Conservation (phyloP, 2,329 filamentous ascomycete genomes). For the Cladobotryum mycophilum region DNA sequence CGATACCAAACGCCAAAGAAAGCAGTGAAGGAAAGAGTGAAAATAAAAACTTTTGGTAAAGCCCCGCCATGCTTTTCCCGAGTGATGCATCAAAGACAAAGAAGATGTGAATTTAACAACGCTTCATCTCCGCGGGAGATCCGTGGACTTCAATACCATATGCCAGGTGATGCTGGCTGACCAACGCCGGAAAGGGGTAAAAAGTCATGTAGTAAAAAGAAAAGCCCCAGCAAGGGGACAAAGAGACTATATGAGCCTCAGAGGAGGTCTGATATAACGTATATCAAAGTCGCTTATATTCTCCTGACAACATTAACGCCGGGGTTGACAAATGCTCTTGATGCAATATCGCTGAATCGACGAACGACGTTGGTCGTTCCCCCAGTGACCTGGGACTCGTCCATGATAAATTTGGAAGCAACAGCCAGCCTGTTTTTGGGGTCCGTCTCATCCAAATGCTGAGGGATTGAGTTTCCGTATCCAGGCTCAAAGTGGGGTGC, state of each 20-base stretch:
- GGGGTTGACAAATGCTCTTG: conserved; percentile 51
- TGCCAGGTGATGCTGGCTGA: not conserved
- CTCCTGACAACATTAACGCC: conserved; percentile 40
- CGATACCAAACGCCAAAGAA: conserved; percentile 20
- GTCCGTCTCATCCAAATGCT: conserved; percentile 60
- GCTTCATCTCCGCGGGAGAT: not conserved
- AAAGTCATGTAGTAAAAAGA: not conserved
- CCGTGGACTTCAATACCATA: not conserved
- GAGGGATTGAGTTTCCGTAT: conserved; percentile 49
- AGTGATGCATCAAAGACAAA: not conserved
- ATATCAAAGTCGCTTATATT: conserved; percentile 10
- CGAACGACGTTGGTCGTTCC: conserved; percentile 70
- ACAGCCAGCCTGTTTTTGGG: conserved; percentile 61
- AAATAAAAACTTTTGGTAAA: conserved; percentile 17
- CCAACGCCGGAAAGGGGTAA: too few relatives aligned
- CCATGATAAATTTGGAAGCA: conserved; percentile 62
- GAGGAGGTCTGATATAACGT: not conserved
- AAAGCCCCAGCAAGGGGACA: not conserved
- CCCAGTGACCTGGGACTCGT: conserved; percentile 56
- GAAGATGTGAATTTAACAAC: not conserved
- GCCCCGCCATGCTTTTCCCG: conserved; percentile 30
- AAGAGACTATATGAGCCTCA: not conserved
- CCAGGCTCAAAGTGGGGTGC: conserved; percentile 58
- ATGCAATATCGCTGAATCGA: conserved; percentile 61
- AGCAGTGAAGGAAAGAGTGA: not conserved